phyloP scores from a whole-genome alignment of 2,329 filamentous ascomycete genomes.

The Teratosphaeria gauchensis region DNA sequence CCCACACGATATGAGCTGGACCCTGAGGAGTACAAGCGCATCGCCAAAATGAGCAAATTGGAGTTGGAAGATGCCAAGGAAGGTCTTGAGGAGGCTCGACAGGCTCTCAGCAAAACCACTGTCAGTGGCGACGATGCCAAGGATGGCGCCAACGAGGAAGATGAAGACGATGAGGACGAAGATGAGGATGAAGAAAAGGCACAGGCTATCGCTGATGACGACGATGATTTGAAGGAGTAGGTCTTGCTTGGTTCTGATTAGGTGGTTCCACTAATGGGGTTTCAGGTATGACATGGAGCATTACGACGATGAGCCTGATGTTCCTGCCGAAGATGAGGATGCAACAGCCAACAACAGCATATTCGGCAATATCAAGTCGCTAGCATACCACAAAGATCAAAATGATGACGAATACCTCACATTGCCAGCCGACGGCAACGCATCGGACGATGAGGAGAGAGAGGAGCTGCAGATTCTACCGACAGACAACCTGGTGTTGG shows the following conservation, averaged over 20 bases:
- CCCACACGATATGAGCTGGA: slow-evolving; percentile 42
- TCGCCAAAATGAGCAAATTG: slow-evolving; percentile 42
- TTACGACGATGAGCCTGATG: slow-evolving; percentile 65
- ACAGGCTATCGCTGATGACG: slow-evolving; percentile 2
- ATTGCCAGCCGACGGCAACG: slow-evolving; percentile 59
- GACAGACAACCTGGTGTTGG: slow-evolving; percentile 85
- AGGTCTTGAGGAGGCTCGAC: slow-evolving; percentile 64
- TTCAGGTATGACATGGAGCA: slow-evolving; percentile 65
- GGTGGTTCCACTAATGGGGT: too few relatives aligned
- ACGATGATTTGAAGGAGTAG: slow-evolving; percentile 85
- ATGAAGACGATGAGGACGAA: slow-evolving; percentile 15
- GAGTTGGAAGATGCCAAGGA: slow-evolving; percentile 89
- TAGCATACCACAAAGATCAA: slow-evolving; percentile 89
- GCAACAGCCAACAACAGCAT: slow-evolving; percentile 58
- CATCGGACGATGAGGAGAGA: slow-evolving; percentile 66
- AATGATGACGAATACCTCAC: slow-evolving; percentile 96
- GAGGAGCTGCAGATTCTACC: slow-evolving; percentile 89
- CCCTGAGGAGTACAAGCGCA: slow-evolving; percentile 43
- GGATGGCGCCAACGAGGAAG: slow-evolving; percentile 17
- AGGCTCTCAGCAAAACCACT: slow-evolving; percentile 26
- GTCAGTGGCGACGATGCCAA: slow-evolving; percentile 3
- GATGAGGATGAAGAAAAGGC: slow-evolving; percentile 39
- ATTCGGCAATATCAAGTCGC: slow-evolving; percentile 88
- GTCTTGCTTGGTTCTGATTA: not conserved
- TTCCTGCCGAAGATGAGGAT: slow-evolving; percentile 56